Percentiles rank a stretch among this genome's conserved stretches.
Evolutionary conservation across 192 early-diverging fungal species (phyloP).

Genomic region (Backusella liffmaniae): DNA sequence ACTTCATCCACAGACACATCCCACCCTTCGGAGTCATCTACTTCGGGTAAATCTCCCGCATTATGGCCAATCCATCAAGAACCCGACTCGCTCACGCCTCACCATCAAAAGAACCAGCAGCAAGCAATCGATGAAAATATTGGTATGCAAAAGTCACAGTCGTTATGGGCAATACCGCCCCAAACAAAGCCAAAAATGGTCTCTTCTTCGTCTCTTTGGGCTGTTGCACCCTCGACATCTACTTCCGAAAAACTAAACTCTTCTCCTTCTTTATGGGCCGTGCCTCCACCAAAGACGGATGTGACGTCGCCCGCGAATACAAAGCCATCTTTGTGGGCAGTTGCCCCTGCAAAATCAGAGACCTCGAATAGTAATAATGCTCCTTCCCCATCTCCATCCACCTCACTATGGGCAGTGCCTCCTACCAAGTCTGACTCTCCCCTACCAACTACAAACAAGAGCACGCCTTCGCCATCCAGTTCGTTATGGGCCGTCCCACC

Average conservation of each 20-base stretch:
- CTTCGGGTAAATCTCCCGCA: neutral
- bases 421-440: neutral
- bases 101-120: neutral
- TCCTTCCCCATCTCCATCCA: neutral
- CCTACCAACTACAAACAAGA: neutral
- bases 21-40: neutral
- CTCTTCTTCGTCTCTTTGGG: conserved; percentile 14
- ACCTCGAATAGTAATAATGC: neutral
- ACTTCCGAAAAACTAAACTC: neutral
- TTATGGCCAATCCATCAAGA: conserved; percentile 8
- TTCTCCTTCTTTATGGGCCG: conserved; percentile 3
- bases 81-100: neutral
- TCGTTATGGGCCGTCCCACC: conserved; percentile 22
- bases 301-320: neutral
- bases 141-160: neutral
- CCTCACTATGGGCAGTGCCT: neutral
- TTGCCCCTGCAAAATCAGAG: conserved; percentile 12
- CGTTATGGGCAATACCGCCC: neutral
- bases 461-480: neutral
- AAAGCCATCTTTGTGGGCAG: conserved; percentile 14
- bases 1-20: conserved; percentile 10
- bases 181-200: neutral
- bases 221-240: conserved; percentile 18
- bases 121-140: neutral
- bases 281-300: neutral